Base-by-base conservation (phyloP, 2,329 filamentous ascomycete species). In the Fusarium burgessii region DNA sequence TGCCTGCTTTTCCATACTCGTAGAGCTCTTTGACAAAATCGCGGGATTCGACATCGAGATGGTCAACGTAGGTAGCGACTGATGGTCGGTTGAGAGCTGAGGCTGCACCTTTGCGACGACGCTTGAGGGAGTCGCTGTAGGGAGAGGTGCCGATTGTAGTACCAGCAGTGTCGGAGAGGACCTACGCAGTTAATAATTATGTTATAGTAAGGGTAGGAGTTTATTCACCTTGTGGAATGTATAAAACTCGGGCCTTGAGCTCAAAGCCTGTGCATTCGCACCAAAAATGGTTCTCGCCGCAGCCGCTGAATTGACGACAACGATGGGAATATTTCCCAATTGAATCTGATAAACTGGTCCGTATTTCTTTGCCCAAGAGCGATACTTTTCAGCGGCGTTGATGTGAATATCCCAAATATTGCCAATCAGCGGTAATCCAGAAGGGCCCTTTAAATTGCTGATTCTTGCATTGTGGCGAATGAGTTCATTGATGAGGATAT, bases 71-170 rank as follows among this genome's bases (percentile, higher is more conserved):
- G 0, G 86, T 89, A 7, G 87, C 85, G 2, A 91, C 87, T 0
- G 88, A 88, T 0, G 90, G 89, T 50, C 89, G 87, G 77, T 92
- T 92, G 20, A 92, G 81, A 2, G 90, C 90, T 6, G 88, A 88
- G 0, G 89, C 90, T 3, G 89, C 90, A 18, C 88, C 90, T 77
- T 92, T 92, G 62, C 89, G 84, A 36, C 89, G 83, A 8, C 89
- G 83, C 77, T 91, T 92, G 32, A 91, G 79, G 1, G 87, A 89
- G 6, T 92, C 89, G 58, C 86, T 89, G 75, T 90, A 92, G 0
- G 90, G 90, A 2, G 88, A 90, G 0, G 90, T 92, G 1, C 90
- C 90, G 60, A 92, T 91, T 0, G 90, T 92, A 1, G 89, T 91
- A 9, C 90, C 89, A 2, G 89, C 87, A 0, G 90, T 91, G 45